Evolutionary conservation across 148 eudicot species (phyloP).

Genomic region (Selenicereus undatus): DNA sequence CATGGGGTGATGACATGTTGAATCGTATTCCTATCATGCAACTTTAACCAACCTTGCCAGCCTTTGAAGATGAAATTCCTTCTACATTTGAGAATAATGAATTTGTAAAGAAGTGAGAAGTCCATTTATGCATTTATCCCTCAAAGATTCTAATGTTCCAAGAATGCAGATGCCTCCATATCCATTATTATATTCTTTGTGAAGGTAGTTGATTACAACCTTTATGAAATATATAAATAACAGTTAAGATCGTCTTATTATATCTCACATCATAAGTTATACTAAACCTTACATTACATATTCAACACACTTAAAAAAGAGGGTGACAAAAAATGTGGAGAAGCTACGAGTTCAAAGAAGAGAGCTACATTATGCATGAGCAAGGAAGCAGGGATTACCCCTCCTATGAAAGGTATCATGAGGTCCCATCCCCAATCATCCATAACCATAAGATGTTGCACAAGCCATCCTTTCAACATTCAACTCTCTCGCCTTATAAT

Average conservation of each 20-base stretch:
- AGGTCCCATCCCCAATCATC: neutral
- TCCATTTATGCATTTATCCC: neutral
- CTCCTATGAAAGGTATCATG: neutral
- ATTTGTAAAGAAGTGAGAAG: neutral
- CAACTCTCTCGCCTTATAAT: neutral
- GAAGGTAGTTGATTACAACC: too few relatives aligned
- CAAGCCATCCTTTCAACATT: neutral
- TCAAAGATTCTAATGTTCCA: too few relatives aligned
- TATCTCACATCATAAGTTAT: neutral
- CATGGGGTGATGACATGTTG: too few relatives aligned
- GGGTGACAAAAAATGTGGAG: neutral
- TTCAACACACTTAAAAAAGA: neutral
- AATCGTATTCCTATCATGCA: neutral
- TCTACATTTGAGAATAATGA: neutral
- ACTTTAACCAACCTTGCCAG: neutral
- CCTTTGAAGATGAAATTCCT: conserved; percentile 1
- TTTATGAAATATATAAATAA: conserved; percentile 7
- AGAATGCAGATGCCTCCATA: conserved; percentile 9
- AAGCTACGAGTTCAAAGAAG: conserved; percentile 19
- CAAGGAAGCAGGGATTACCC: neutral
- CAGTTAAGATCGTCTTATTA: neutral
- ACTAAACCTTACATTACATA: neutral
- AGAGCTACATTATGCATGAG: neutral
- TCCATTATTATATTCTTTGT: neutral
- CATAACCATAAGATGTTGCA: conserved; percentile 12